A percentile compares a stretch with the other conserved stretches of the same genome.
These are phyloP conservation scores for Globisporangium lucens DNA, from an alignment of 352 stramenopile genomes.

Conservation along the genomic window DNA sequence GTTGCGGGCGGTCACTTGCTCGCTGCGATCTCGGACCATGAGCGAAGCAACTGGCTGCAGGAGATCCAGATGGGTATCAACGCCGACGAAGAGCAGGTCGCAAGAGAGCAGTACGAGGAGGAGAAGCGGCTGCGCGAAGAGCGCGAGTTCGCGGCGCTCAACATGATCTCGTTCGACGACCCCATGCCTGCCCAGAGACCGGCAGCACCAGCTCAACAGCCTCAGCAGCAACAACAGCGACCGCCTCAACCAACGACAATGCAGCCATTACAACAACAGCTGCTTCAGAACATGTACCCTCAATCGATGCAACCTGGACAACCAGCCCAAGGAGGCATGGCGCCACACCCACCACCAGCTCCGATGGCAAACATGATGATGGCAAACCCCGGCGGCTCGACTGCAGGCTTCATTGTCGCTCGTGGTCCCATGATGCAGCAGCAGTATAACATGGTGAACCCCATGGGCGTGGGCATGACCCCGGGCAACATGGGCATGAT, in stretches of 20 bases:
- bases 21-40: constrained; percentile 51
- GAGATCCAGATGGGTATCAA: constrained; percentile 74
- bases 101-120: constrained; percentile 47
- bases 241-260: neutral
- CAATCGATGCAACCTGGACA: neutral
- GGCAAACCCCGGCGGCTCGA: neutral
- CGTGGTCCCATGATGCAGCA: constrained; percentile 16
- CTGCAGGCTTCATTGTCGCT: constrained; percentile 8
- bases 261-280: constrained; percentile 3
- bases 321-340: neutral
- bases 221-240: constrained; percentile 4
- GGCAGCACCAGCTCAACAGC: neutral
- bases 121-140: constrained; percentile 51
- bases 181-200: neutral
- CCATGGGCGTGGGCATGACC: constrained; percentile 20
- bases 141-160: constrained; percentile 58
- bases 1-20: constrained; percentile 61
- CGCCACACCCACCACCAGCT: neutral
- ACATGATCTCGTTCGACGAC: constrained; percentile 83
- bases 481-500: constrained; percentile 9
- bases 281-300: constrained; percentile 10
- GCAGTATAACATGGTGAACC: constrained; percentile 22
- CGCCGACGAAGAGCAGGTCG: constrained; percentile 31
- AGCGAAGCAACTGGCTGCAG: constrained; percentile 76
- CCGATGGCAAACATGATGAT: neutral